These are phyloP conservation scores for Podila horticola DNA, from an alignment of 192 early-diverging fungal species.

Conservation along the genomic window DNA sequence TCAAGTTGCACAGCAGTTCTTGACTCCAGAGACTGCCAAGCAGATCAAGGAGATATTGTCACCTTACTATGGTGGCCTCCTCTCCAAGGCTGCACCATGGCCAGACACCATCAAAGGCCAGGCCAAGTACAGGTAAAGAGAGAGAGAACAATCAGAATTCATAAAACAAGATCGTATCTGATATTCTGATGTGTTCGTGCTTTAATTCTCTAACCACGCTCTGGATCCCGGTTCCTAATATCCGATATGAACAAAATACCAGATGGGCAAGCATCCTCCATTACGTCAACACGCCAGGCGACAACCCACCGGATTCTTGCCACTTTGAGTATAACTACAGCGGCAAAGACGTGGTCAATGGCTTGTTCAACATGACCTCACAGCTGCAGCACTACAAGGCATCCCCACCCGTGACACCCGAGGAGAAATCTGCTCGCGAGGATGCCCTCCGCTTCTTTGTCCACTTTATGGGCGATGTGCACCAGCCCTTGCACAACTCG, in stretches of 20 bases:
- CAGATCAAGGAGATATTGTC: conserved; percentile 48
- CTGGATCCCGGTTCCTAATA: background rate
- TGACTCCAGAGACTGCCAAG: conserved; percentile 39
- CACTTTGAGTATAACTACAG: conserved; percentile 30
- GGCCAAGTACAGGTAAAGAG: conserved; percentile 30
- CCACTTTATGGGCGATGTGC: conserved; percentile 62
- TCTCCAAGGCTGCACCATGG: conserved; percentile 51
- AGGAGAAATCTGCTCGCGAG: conserved; percentile 22
- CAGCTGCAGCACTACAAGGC: conserved; percentile 29
- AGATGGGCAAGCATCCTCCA: conserved; percentile 48
- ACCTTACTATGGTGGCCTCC: conserved; percentile 44
- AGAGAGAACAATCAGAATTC: background rate
- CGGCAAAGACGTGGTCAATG: conserved; percentile 46
- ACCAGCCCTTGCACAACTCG: conserved; percentile 56
- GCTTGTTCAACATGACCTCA: conserved; percentile 48
- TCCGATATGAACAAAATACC: background rate
- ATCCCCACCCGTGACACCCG: conserved; percentile 15
- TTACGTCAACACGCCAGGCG: conserved; percentile 40
- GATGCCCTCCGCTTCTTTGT: conserved; percentile 59
- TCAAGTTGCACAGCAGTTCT: conserved; percentile 41
- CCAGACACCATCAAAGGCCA: conserved; percentile 49
- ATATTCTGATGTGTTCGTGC: background rate
- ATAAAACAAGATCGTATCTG: background rate
- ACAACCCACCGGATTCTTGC: conserved; percentile 38
- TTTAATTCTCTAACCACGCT: background rate